Conservation (phyloP, 2,329 filamentous ascomycete genomes). For the Cladosporium halotolerans region DNA sequence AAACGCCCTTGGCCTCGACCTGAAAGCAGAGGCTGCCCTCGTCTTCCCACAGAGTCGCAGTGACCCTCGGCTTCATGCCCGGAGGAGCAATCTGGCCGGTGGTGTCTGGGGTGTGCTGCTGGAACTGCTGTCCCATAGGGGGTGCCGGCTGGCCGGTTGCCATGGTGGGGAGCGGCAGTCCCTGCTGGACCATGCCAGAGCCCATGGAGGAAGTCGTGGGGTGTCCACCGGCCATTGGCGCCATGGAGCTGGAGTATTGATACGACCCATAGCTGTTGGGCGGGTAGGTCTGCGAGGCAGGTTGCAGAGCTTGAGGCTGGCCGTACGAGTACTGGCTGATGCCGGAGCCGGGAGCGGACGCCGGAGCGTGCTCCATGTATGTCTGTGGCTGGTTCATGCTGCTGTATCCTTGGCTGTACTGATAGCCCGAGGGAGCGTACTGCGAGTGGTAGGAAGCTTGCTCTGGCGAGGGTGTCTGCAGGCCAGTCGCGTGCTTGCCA, state of each 20-base stretch:
- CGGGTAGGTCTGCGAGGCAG: constrained; percentile 38
- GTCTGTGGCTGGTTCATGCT: constrained; percentile 76
- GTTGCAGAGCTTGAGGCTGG: constrained; percentile 52
- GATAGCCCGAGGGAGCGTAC: constrained; percentile 12
- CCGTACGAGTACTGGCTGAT: constrained; percentile 70
- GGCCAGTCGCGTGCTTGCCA: constrained; percentile 42
- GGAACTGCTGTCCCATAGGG: constrained; percentile 38
- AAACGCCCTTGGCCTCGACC: constrained; percentile 92
- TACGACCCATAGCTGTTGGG: constrained; percentile 61
- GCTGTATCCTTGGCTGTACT: constrained; percentile 33
- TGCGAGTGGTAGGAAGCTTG: constrained; percentile 14
- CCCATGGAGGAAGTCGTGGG: constrained; percentile 66
- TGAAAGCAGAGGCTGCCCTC: constrained; percentile 97
- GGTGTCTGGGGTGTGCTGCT: constrained; percentile 49
- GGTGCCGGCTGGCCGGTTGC: constrained; percentile 20
- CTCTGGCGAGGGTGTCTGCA: constrained; percentile 63
- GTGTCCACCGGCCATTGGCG: constrained; percentile 67
- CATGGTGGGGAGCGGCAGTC: constrained; percentile 52
- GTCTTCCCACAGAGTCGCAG: constrained; percentile 95
- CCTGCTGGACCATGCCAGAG: constrained; percentile 59
- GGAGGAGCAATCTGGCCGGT: constrained; percentile 90
- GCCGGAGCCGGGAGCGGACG: constrained; percentile 56
- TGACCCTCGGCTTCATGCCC: constrained; percentile 93
- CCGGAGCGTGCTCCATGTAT: constrained; percentile 77
- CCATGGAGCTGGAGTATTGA: constrained; percentile 69